phyloP scores from a whole-genome alignment of 1,284 basidiomycete genomes.

The Puccinia triticina region DNA sequence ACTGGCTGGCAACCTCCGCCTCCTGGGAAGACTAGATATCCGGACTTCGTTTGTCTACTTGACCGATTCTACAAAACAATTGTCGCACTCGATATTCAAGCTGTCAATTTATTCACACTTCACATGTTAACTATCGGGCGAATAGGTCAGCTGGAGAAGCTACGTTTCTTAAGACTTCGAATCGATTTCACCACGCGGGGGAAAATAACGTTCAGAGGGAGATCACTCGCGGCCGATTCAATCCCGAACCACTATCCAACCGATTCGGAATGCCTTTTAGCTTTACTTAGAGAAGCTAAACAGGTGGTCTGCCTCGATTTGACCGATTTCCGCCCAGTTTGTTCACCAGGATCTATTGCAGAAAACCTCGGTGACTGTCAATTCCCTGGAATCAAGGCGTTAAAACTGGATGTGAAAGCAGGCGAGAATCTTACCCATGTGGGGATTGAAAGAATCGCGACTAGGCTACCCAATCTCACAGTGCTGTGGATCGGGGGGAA shows the following conservation, averaged over 20 bases:
- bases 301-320: neutral
- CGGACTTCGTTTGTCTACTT: neutral
- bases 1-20: too few species aligned
- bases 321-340: constrained; percentile 5
- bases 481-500: neutral
- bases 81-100: constrained; percentile 3
- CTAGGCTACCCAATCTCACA: constrained; percentile 6
- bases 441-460: neutral
- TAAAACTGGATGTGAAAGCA: neutral
- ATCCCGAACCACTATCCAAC: neutral
- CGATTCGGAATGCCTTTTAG: neutral
- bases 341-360: neutral
- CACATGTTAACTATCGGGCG: neutral
- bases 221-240: too few species aligned
- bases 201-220: too few species aligned
- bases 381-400: neutral
- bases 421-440: neutral
- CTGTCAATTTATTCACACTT: constrained; percentile 13
- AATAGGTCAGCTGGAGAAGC: neutral
- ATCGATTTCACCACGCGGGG: too few species aligned
- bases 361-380: neutral
- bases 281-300: neutral
- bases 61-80: neutral
- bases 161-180: neutral
- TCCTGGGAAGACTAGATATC: neutral